Base-by-base conservation (phyloP, 202 grass and related monocot species). In the Bolboschoenoplectus hybrid region DNA sequence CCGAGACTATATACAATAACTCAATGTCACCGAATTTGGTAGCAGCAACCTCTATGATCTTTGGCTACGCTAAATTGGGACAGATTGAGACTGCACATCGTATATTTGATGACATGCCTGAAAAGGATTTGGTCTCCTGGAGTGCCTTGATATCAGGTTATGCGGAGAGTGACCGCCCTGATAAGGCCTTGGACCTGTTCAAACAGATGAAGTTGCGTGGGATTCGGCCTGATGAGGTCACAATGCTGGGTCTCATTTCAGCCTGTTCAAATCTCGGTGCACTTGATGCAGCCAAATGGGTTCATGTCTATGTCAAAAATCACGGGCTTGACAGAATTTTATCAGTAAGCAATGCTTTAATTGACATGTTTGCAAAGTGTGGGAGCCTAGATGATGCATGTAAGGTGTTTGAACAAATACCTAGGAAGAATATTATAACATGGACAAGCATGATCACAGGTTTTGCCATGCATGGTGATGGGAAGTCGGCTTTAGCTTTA, bases 331-430 rank as follows among this genome's bases (percentile, higher is more conserved):
- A 20, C 81, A 86, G 67, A 41, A 74, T 67, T 67, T 36, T 98
- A 44, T 77, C 76, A 17, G 63, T 98, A 65, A 77, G 85, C 52
- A 98, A 93, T 91, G 93, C 91, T 85, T 91, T 95, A 76, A 92
- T 98, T 26, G 87, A 98, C 78, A 98, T 98, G 96, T 98, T 91
- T 43, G 88, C 93, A 35, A 98, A 98, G 86, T 98, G 96, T 83
- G 93, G 95, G 81, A 86, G 72, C 49, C 63, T 98, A 76, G 72
- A 7, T 71, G 69, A 81, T 88, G 96, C 93, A 32, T 84, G 84
- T 32, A 87, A 84, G 36, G 81, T 95, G 9, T 98, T 95, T 85
- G 86, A 90, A 66, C 76, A 69, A 81, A 94, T 91, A 86, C 67
- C 88, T 82, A 26, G 0, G 17, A 98, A 86, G 74, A 88, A 98